Evolutionary conservation across 768 basidiomycete species (phyloP), one percentile per base, ranked within the genome.

Genomic region (Naganishia kalamii): DNA sequence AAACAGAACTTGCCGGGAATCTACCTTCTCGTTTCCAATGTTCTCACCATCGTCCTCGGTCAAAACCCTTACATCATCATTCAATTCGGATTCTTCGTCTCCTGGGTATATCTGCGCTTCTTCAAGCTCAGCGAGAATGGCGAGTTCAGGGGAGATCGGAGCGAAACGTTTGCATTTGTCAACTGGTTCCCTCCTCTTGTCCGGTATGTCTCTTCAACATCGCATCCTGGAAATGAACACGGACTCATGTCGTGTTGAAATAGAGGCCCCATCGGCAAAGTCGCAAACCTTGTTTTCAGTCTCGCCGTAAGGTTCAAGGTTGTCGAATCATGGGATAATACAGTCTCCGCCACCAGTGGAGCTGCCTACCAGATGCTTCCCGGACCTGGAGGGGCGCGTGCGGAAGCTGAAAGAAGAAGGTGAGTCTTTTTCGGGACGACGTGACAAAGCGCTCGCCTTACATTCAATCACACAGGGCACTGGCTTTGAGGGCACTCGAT

Each of bases 51-150:
- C 50, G 47, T 77, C 13, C 66, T 76, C 27, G 74, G 72, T 17
- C 63, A 71, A 23, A 73, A 71, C 21, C 78, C 78, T 0, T 75
- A 72, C 65, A 77, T 77, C 44, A 71, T 75, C 50, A 92, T 98
- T 69, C 96, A 99, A 75, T 99, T 97, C 76, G 96, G 94, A n/a
- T 99, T 94, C 92, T 88, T 96, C 63, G 89, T 92, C 8, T 51
- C 88, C 33, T 99, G 92, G 89, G 83, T 90, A 61, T 99, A 96
- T 79, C 84, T 99, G 35, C 86, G 96, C 40, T 98, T 99, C 82
- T 92, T 97, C 83, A 98, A 98, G 80, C 87, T 88, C 77, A 88
- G 88, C 72, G 80, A 83, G 54, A 76, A 77, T 4, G 82, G 81
- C 35, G 84, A 85, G 4, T 79, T 80, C 69, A 88, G 94, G 72